Evolutionary conservation across 2,329 filamentous ascomycete genomes (phyloP).

Genomic region (Monilinia polystroma): DNA sequence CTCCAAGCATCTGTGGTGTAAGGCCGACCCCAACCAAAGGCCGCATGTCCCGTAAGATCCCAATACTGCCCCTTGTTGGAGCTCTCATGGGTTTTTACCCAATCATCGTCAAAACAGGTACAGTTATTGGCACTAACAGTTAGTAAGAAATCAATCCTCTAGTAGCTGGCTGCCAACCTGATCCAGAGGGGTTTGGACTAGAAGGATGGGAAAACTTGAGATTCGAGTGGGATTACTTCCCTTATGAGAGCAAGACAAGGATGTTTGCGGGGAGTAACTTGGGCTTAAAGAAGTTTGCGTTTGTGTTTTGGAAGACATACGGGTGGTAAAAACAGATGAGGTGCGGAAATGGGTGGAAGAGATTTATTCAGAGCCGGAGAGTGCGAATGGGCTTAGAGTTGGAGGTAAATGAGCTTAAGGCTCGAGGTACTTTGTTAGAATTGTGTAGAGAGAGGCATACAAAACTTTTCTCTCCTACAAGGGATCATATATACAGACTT

Average conservation of each 20-base stretch:
- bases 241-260: constrained; percentile 68
- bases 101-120: constrained; percentile 32
- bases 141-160: constrained; percentile 41
- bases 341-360: constrained; percentile 11
- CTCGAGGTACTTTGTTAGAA: not conserved
- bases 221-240: constrained; percentile 52
- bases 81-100: constrained; percentile 34
- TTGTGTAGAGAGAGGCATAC: too few species aligned
- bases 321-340: constrained; percentile 2
- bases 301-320: constrained; percentile 45
- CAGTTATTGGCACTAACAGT: constrained; percentile 16
- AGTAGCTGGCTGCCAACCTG: constrained; percentile 41
- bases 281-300: constrained; percentile 16
- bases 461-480: too few species aligned
- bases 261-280: constrained; percentile 59
- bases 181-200: constrained; percentile 43
- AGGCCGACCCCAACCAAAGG: constrained; percentile 15
- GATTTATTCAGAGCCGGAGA: not conserved
- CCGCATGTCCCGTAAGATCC: constrained; percentile 25
- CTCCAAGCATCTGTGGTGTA: too few species aligned
- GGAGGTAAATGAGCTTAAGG: not conserved
- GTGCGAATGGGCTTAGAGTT: not conserved
- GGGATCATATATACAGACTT: too few species aligned
- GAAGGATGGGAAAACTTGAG: constrained; percentile 43
- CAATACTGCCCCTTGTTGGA: constrained; percentile 36